Base-by-base conservation (phyloP, 208 protist species). In the Ichthyophonus hoferi region DNA sequence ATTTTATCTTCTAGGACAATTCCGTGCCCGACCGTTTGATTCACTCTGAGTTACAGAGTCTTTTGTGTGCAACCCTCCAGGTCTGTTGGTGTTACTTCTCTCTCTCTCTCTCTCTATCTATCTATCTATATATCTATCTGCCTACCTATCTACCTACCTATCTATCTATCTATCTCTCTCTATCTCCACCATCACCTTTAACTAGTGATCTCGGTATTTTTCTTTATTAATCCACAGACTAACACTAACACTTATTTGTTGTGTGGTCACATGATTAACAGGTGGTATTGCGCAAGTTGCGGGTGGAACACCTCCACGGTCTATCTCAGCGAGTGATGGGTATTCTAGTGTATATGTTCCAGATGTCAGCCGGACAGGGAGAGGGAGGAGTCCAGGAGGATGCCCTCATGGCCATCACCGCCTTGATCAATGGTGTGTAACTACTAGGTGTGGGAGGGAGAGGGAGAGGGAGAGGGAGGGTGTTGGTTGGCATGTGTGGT, bases 331-430 rank as follows among this genome's bases (percentile, higher is more conserved):
- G 50, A 24, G 50, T 67, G 50, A 67, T 67, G 50, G 24, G 24
- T 24, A 67, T 67, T n/a, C 50, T 67, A 24, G 50, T 67, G 50
- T 67, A 67, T 24, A 67, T 67, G 50, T 67, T 67, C 50, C 50
- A 67, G 50, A n/a, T 67, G 50, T n/a, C 14, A 7, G 50, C 50
- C 50, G 24, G 24, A n/a, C 50, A 67, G 50, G 50, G 50, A 7
- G 14, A 67, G 50, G 50, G 50, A 67, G 58, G 58, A 42, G 85
- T 88, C 7, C 85, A 88, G 14, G 85, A 88, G 38, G 85, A 88
- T 81, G 85, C 85, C 2, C 85, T 88, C 40, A 77, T 43, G 34
- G 85, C 85, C 34, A 58, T 88, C 17, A 88, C 12, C 85, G n/a
- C 37, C 43, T 17, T 88, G 3, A 79, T 88, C 17, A 42, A 84